Base-by-base conservation (phyloP, 2,329 filamentous ascomycete genomes). In the Penicillium hordei region DNA sequence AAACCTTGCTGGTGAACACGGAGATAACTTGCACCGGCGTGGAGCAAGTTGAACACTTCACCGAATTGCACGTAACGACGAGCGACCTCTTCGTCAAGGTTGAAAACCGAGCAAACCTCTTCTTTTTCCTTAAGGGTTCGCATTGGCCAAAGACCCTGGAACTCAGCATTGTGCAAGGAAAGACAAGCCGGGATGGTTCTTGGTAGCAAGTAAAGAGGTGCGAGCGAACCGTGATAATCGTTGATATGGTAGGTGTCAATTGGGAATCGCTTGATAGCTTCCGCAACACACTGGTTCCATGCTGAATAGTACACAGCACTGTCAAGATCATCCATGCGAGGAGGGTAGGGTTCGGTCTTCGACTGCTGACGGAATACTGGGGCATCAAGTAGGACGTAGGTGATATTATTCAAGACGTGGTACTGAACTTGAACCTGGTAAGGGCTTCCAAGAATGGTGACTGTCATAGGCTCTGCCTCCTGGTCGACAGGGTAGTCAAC, bases 151-250 rank as follows among this genome's bases (percentile, higher is more conserved):
- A 88, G 77, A 59, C 86, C 86, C 68, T 89, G 86, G 70, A 89
- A 89, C 62, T 89, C 86, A 48, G 86, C 86, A 62, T 89, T 89
- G 72, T 89, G 86, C n/a, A 89, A 81, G 1, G 86, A 88, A 7
- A 88, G 72, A 65, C 83, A 86, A 61, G 80, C 80, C 6, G 85
- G 86, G 39, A 88, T 81, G 0, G 83, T 85, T 60, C 82, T 73
- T 1, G 86, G 86, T 2, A 89, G 78, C 15, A 88, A 78, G 68
- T 89, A 87, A 0, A 89, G 77, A 15, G 86, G 86, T 40, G 86
- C 86, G 13, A 85, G 72, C 2, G 84, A 83, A 53, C 85, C 85
- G 64, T 87, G 85, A 67, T 87, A 87, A 67, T 86, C 85, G 71
- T 87, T 87, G 70, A 87, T 86, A 68, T 87, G 85, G 71, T 87